These are phyloP conservation scores for Raphanus raphanistrum DNA, from an alignment of 345 rosid species.

Conservation along the genomic window DNA sequence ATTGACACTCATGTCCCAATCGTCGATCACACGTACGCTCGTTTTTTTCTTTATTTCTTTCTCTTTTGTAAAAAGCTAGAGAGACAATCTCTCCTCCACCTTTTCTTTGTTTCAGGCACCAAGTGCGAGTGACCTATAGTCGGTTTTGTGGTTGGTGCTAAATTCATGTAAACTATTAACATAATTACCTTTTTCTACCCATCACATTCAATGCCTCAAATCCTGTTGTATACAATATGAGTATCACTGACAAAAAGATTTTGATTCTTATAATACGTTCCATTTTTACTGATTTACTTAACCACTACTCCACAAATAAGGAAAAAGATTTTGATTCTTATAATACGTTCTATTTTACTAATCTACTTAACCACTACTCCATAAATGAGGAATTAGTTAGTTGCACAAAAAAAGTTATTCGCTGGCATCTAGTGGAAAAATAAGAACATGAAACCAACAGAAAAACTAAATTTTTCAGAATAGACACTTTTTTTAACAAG, in stretches of 20 bases:
- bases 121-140: constrained; percentile 35
- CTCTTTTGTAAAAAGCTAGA: constrained; percentile 47
- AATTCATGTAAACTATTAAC: constrained; percentile 13
- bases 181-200: constrained; percentile 9
- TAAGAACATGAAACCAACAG: neutral
- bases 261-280: neutral
- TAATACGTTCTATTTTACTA: neutral
- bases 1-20: constrained; percentile 73
- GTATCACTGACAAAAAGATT: neutral
- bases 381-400: constrained; percentile 15
- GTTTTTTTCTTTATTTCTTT: constrained; percentile 6
- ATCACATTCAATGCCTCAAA: constrained; percentile 15
- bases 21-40: constrained; percentile 69
- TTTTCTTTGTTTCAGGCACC: constrained; percentile 24
- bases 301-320: constrained; percentile 28
- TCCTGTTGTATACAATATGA: neutral
- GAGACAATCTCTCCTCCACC: constrained; percentile 48
- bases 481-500: neutral
- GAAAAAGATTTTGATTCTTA: neutral
- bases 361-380: constrained; percentile 14
- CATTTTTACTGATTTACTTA: neutral
- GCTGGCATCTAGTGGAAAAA: constrained; percentile 3
- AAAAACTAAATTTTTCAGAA: neutral
- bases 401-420: neutral
- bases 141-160: constrained; percentile 27